Percentiles rank a stretch among this genome's conserved stretches.
Conservation (phyloP, 257 asterid species). For the Solanum virginianum region DNA sequence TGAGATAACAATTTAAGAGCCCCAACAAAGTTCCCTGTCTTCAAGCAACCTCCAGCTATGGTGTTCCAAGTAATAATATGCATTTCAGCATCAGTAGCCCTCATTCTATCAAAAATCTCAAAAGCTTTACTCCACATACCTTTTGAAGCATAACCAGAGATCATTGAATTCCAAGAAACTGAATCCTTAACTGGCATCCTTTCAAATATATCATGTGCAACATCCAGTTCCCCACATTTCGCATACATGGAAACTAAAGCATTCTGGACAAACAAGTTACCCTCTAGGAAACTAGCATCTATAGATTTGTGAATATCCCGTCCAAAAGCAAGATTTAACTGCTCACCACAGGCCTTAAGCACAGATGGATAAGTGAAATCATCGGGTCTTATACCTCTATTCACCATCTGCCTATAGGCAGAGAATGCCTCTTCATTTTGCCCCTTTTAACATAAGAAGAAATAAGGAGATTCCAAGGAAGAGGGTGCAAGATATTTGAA, state of each 20-base stretch:
- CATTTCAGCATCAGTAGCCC: constrained; percentile 20
- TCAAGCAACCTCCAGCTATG: constrained; percentile 62
- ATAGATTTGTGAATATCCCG: constrained; percentile 50
- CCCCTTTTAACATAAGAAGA: constrained; percentile 49
- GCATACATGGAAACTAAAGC: constrained; percentile 82
- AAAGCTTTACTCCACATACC: constrained; percentile 68
- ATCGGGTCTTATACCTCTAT: constrained; percentile 44
- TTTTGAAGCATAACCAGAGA: constrained; percentile 57
- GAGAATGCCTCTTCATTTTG: constrained; percentile 30
- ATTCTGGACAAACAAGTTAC: constrained; percentile 67
- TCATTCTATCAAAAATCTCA: constrained; percentile 50
- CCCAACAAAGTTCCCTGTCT: constrained; percentile 34
- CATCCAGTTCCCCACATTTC: constrained; percentile 58
- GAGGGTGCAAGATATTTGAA: constrained; percentile 37
- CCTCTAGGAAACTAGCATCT: constrained; percentile 21
- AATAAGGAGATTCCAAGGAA: constrained; percentile 77
- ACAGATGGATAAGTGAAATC: constrained; percentile 68
- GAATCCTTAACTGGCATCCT: constrained; percentile 50
- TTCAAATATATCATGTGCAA: constrained; percentile 54
- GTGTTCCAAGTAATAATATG: constrained; percentile 63
- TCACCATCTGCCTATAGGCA: constrained; percentile 46
- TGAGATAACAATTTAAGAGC: constrained; percentile 52
- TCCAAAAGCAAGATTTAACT: constrained; percentile 41
- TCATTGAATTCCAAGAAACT: constrained; percentile 78
- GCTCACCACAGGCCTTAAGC: constrained; percentile 85